These are phyloP conservation scores for Sideroxylon spinosum DNA, from an alignment of 179 eudicot species.

Conservation along the genomic window DNA sequence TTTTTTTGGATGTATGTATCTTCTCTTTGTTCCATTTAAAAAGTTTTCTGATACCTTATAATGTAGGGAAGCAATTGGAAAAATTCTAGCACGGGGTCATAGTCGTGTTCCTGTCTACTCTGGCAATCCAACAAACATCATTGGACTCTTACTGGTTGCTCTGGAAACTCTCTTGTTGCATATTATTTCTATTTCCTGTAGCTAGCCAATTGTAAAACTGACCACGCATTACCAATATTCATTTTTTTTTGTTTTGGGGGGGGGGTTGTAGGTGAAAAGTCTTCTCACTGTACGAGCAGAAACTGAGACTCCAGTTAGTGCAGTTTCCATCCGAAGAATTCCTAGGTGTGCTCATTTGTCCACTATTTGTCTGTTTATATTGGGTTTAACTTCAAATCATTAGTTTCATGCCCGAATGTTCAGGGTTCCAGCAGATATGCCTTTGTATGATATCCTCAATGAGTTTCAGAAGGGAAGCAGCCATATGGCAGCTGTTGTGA, in stretches of 20 bases:
- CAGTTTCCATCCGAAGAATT: constrained; percentile 82
- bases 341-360: constrained; percentile 53
- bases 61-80: constrained; percentile 91
- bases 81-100: constrained; percentile 85
- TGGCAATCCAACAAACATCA: constrained; percentile 70
- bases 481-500: constrained; percentile 96
- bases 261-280: constrained; percentile 58
- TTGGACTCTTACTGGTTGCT: constrained; percentile 82
- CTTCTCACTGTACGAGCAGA: constrained; percentile 92
- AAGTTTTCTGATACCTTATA: neutral
- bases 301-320: constrained; percentile 91
- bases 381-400: neutral
- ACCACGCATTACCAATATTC: neutral
- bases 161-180: neutral
- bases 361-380: neutral
- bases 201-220: constrained; percentile 8
- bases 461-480: constrained; percentile 95
- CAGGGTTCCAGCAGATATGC: constrained; percentile 93
- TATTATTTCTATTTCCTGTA: constrained; percentile 1
- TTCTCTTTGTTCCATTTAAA: neutral
- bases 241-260: neutral
- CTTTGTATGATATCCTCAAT: constrained; percentile 83
- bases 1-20: neutral
- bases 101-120: constrained; percentile 89
- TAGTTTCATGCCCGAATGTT: neutral